A percentile compares a stretch with the other conserved stretches of the same genome.
Conservation (phyloP, 2,329 filamentous ascomycete species). For the Cytospora paraplurivora region DNA sequence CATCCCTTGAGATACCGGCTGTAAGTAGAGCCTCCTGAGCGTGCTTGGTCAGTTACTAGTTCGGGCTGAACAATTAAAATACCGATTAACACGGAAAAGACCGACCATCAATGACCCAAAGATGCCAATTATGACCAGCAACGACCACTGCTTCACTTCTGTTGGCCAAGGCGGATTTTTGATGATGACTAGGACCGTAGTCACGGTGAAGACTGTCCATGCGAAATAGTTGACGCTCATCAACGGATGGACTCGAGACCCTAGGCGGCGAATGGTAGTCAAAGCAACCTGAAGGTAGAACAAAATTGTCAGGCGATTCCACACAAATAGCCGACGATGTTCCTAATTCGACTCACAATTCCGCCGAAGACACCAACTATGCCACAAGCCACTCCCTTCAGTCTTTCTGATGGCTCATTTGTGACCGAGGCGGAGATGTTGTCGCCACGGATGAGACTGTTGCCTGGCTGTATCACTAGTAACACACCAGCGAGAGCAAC, state of each 20-base stretch:
- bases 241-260: slow-evolving; percentile 20
- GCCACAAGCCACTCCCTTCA: slow-evolving; percentile 20
- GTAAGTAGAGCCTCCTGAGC: slow-evolving; percentile 77
- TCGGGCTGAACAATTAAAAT: not conserved
- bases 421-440: slow-evolving; percentile 49
- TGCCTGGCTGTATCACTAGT: slow-evolving; percentile 72
- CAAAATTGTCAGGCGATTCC: not conserved
- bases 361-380: slow-evolving; percentile 18
- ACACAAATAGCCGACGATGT: no score
- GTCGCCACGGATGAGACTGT: not conserved
- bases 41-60: not conserved
- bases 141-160: slow-evolving; percentile 59
- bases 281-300: slow-evolving; percentile 25
- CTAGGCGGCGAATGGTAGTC: slow-evolving; percentile 31
- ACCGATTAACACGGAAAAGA: not conserved
- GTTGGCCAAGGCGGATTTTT: slow-evolving; percentile 48
- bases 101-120: slow-evolving; percentile 72
- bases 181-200: slow-evolving; percentile 32
- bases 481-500: slow-evolving; percentile 79
- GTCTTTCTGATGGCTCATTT: slow-evolving; percentile 2
- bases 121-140: slow-evolving; percentile 68
- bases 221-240: slow-evolving; percentile 25
- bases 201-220: slow-evolving; percentile 20
- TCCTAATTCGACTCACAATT: slow-evolving; percentile 5
- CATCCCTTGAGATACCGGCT: slow-evolving; percentile 71